Evolutionary conservation across 108 stramenopile genomes (phyloP).

Genomic region (Cyclotella kingstonii): DNA sequence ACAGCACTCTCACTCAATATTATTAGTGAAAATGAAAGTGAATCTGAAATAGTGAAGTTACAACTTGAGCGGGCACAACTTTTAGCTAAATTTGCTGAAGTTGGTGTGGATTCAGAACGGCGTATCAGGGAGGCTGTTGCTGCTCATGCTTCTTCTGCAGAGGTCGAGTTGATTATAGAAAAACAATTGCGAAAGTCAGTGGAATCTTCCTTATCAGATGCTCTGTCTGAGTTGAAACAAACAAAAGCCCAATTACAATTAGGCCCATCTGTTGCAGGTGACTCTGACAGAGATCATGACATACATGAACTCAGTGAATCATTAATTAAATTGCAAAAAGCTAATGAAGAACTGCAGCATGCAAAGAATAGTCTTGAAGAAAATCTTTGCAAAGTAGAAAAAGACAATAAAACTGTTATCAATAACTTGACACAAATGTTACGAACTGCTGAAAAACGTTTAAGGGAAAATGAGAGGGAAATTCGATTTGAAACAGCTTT

Average conservation of each 20-base stretch:
- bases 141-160: constrained; percentile 58
- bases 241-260: constrained; percentile 8
- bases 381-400: constrained; percentile 20
- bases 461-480: constrained; percentile 49
- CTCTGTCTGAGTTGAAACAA: constrained; percentile 54
- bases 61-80: constrained; percentile 78
- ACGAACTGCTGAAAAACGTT: constrained; percentile 35
- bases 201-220: constrained; percentile 44
- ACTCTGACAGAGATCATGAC: constrained; percentile 5
- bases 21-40: constrained; percentile 21
- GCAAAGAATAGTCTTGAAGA: constrained; percentile 31
- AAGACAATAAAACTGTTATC: constrained; percentile 18
- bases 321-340: constrained; percentile 16
- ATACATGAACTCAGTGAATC: constrained; percentile 15
- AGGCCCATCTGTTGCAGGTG: not conserved
- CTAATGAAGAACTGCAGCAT: constrained; percentile 13
- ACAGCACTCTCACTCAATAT: constrained; percentile 49
- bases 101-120: constrained; percentile 57
- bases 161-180: constrained; percentile 75
- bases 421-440: constrained; percentile 40
- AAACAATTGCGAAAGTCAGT: constrained; percentile 59
- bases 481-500: constrained; percentile 57
- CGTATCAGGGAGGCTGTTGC: constrained; percentile 67
- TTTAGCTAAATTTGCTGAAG: constrained; percentile 57
- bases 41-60: constrained; percentile 55